Evolutionary conservation across 805 yeast genomes (phyloP), one percentile per base, ranked within the genome.

Genomic region (Candida suzukii): DNA sequence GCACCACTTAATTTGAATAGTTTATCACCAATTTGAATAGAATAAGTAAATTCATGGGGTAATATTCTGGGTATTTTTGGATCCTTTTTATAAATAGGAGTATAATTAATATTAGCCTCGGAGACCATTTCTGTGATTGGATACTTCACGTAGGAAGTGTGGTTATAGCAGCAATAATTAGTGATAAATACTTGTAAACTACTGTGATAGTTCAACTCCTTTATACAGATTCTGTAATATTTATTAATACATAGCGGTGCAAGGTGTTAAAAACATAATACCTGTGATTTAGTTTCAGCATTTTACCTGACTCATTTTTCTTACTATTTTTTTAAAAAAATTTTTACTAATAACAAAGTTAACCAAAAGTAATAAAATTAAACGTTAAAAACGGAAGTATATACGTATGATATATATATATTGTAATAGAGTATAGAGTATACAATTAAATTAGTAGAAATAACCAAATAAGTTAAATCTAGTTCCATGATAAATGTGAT

Each of bases 1-100:
- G 93, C 90, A 1, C 96, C 96, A 53, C 88, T 80, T 16, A 82
- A 50, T n/a, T 70, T 66, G 58, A 80, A 88, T 21, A 76, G 48
- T 47, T 67, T 68, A 32, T 68, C 71, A 0, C 95, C 95, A 12
- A 87, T 78, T 54, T 81, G 86, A 21, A 88, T 71, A 16, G 79
- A 68, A 60, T 73, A 88, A 60, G 84, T 76, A 43, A 69, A 74
- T 34, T 80, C 83, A 50, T 79, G 85, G 1, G 93, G 91, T 21
- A 87, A 66, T 3, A 78, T 51, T 2, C 56, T 54, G 2, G 80
- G 76, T 34, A 80, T 77, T 2, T 51, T 33, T 2, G 71, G 76
- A 39, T 71, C 63, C 37, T 37, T 42, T 10, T 34, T n/a, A 37
- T 37, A 41, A 16, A 7, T 14, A 3, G 35, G 35, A 3, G 18